Percentiles rank a stretch among this genome's conserved stretches.
phyloP scores from a whole-genome alignment of 768 basidiomycete species.

The Amanita thiersii region DNA sequence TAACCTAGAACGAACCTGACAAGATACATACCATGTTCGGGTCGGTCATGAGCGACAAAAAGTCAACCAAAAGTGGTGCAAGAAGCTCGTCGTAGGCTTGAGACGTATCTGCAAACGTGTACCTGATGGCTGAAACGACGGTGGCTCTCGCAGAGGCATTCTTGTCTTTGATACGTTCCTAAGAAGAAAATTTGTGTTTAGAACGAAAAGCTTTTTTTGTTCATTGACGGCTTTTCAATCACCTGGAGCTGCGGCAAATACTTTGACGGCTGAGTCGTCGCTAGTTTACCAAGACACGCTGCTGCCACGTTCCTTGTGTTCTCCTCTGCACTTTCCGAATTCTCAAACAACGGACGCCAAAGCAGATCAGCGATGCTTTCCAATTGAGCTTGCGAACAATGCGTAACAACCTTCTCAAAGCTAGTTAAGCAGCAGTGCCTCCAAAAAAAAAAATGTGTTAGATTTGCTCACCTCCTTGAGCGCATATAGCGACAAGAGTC shows the following conservation, averaged over 20 bases:
- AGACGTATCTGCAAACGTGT: conserved; percentile 85
- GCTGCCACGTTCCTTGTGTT: conserved; percentile 91
- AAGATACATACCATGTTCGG: conserved; percentile 59
- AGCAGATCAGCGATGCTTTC: conserved; percentile 83
- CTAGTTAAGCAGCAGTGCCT: no score
- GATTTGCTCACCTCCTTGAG: conserved; percentile 70
- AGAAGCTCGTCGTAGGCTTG: conserved; percentile 86
- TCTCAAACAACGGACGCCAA: conserved; percentile 89
- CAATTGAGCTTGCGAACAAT: conserved; percentile 78
- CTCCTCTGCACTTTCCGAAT: conserved; percentile 86
- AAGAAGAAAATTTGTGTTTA: conserved; percentile 3
- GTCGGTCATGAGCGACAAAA: conserved; percentile 88
- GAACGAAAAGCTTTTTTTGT: conserved; percentile 2
- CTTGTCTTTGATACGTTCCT: conserved; percentile 62
- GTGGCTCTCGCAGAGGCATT: conserved; percentile 75
- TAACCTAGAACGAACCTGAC: background rate
- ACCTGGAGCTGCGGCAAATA: conserved; percentile 93
- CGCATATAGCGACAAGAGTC: conserved; percentile 83
- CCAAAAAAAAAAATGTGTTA: background rate
- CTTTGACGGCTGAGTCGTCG: conserved; percentile 81
- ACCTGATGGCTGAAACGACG: conserved; percentile 88
- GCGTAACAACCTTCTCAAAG: conserved; percentile 94
- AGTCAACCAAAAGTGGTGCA: conserved; percentile 81
- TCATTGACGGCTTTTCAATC: conserved; percentile 15
- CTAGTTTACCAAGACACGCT: conserved; percentile 93